These are phyloP conservation scores for Hirschioporus abietinus DNA, from an alignment of 768 basidiomycete species.

Conservation along the genomic window DNA sequence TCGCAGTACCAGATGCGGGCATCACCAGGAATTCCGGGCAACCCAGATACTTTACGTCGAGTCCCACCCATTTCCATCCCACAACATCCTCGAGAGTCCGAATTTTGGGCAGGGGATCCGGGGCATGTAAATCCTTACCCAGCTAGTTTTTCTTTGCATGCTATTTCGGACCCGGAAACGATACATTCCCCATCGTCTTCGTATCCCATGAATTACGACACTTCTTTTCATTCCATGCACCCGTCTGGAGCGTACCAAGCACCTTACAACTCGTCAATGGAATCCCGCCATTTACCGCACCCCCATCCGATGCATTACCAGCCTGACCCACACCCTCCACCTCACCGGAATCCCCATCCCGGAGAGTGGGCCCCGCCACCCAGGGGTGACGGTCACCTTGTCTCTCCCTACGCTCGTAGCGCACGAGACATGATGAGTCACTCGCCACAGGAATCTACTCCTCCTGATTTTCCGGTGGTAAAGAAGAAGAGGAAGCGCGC, in stretches of 20 bases:
- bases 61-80: neutral
- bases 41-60: neutral
- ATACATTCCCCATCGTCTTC: neutral
- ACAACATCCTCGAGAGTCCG: neutral
- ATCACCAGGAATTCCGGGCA: constrained; percentile 2
- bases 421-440: constrained; percentile 21
- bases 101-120: neutral
- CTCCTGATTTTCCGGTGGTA: constrained; percentile 48
- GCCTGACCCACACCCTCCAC: constrained; percentile 8
- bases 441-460: constrained; percentile 42
- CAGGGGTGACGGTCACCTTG: constrained; percentile 25
- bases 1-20: neutral
- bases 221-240: neutral
- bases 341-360: neutral
- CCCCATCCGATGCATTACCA: constrained; percentile 5
- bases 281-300: constrained; percentile 5
- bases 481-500: constrained; percentile 89
- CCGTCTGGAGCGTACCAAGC: neutral
- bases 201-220: neutral
- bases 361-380: neutral
- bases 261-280: neutral
- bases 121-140: neutral
- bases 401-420: constrained; percentile 50
- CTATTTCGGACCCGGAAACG: neutral
- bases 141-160: neutral